Conservation (phyloP, 306 rosid species). For the Arachis stenosperma region DNA sequence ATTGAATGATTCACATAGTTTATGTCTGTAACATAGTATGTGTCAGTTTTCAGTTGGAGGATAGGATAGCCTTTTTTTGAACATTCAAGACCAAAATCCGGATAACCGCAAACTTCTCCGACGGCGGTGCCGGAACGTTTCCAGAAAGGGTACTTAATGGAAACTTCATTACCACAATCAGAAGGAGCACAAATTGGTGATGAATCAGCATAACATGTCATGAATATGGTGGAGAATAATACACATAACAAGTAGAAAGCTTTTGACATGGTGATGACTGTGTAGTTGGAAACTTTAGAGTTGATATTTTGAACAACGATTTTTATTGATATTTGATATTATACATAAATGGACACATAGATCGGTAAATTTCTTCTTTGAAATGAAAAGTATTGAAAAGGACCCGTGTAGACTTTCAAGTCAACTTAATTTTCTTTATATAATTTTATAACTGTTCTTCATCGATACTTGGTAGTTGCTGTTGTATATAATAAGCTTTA, state of each 20-base stretch:
- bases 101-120: conserved; percentile 41
- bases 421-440: too few species aligned
- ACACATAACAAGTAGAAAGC: not conserved
- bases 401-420: too few species aligned
- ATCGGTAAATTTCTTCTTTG: conserved; percentile 20
- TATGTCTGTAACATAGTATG: conserved; percentile 39
- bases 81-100: conserved; percentile 39
- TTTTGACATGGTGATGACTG: conserved; percentile 30
- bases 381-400: not conserved
- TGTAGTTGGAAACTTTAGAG: not conserved
- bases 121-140: not conserved
- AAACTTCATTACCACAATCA: conserved; percentile 23
- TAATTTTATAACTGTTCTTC: too few species aligned
- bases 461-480: too few species aligned
- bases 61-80: not conserved
- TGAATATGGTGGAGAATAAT: conserved; percentile 24
- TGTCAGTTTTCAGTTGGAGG: conserved; percentile 21
- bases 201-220: conserved; percentile 25
- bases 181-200: conserved; percentile 28
- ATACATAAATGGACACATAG: not conserved
- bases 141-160: conserved; percentile 49
- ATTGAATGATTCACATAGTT: conserved; percentile 17
- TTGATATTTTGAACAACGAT: not conserved
- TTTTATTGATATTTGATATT: not conserved
- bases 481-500: too few species aligned